A percentile compares a stretch with the other conserved stretches of the same genome.
Conservation (phyloP, 805 yeast genomes). For the Candida adriatica region DNA sequence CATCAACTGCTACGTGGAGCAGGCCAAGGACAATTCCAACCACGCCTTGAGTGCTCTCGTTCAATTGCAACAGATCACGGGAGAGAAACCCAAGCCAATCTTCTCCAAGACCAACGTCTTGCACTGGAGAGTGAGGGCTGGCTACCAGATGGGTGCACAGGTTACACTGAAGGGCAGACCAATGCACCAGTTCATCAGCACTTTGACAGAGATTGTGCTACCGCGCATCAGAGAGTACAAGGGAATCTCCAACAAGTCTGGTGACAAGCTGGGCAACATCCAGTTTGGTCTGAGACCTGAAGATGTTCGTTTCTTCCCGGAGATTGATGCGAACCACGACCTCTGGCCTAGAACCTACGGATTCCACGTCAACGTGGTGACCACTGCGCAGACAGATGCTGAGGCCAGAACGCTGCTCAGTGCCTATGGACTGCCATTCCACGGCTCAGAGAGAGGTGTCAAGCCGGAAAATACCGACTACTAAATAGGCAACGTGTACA, state of each 20-base stretch:
- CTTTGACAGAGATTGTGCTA: conserved; percentile 84
- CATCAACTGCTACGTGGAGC: conserved; percentile 70
- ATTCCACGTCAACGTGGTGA: conserved; percentile 75
- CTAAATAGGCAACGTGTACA: conserved; percentile 4
- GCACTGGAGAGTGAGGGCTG: conserved; percentile 80
- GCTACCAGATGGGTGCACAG: conserved; percentile 88
- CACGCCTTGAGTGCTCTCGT: conserved; percentile 69
- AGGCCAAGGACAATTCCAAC: conserved; percentile 64
- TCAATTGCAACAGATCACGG: conserved; percentile 91
- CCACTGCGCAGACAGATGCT: conserved; percentile 83
- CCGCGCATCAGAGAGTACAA: conserved; percentile 87
- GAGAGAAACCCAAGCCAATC: conserved; percentile 68
- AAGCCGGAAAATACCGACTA: conserved; percentile 21
- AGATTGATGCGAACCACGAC: conserved; percentile 84
- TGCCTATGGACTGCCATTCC: conserved; percentile 76
- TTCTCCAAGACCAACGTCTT: conserved; percentile 76
- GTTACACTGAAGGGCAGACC: conserved; percentile 70
- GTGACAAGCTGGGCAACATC: conserved; percentile 81
- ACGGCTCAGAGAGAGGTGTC: conserved; percentile 38
- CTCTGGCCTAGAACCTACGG: conserved; percentile 85
- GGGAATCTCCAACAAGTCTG: conserved; percentile 70
- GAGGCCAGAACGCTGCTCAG: conserved; percentile 84
- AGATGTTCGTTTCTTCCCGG: conserved; percentile 83
- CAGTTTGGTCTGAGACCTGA: conserved; percentile 77
- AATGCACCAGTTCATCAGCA: conserved; percentile 78